These are phyloP conservation scores for Juncus effusus DNA, from an alignment of 176 grass and related monocot genomes.

Conservation along the genomic window DNA sequence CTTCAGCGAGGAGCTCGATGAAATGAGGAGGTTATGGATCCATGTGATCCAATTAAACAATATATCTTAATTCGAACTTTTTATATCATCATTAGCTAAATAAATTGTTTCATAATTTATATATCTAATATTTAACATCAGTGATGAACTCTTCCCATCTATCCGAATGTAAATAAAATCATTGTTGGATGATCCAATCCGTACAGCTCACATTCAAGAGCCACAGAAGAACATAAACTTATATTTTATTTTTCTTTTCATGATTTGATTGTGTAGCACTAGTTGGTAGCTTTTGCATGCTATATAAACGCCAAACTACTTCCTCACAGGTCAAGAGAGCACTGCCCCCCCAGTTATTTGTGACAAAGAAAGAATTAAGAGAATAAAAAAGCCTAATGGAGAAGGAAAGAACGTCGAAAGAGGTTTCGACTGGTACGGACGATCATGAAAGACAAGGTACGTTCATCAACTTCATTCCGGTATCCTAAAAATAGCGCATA, in stretches of 20 bases:
- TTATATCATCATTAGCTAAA: too few relatives aligned
- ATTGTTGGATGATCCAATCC: too few relatives aligned
- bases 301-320: constrained; percentile 13
- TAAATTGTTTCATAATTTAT: too few relatives aligned
- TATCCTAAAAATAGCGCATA: not conserved
- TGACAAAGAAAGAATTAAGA: constrained; percentile 7
- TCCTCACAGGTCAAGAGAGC: not conserved
- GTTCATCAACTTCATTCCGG: not conserved
- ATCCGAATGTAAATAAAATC: too few relatives aligned
- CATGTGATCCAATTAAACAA: too few relatives aligned
- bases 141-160: too few relatives aligned
- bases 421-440: constrained; percentile 38
- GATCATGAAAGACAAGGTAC: constrained; percentile 82
- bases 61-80: too few relatives aligned
- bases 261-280: not conserved
- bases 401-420: constrained; percentile 51
- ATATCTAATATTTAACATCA: too few relatives aligned
- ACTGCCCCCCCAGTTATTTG: not conserved
- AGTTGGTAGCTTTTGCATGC: constrained; percentile 10
- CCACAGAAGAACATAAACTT: too few relatives aligned
- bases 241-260: not conserved
- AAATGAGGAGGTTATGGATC: too few relatives aligned
- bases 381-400: not conserved
- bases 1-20: too few relatives aligned
- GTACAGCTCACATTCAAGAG: too few relatives aligned